Evolutionary conservation across 495 filamentous ascomycete genomes (phyloP).

Genomic region (Elaphomyces granulatus): DNA sequence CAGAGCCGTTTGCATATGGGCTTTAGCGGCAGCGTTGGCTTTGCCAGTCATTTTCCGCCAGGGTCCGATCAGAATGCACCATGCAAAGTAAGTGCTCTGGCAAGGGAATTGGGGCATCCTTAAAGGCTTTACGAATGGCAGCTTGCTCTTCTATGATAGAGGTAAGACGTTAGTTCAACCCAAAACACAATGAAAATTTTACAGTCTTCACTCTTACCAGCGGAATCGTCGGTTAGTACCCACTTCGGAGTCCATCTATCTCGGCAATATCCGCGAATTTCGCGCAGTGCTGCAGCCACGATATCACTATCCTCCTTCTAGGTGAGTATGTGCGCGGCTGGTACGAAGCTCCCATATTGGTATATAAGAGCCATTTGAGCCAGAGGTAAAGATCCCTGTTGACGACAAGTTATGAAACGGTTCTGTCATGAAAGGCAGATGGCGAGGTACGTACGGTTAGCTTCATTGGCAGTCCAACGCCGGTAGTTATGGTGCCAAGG

Average conservation of each 20-base stretch:
- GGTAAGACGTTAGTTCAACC: neutral
- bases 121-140: neutral
- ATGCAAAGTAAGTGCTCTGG: neutral
- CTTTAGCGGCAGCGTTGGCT: neutral
- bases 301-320: no score
- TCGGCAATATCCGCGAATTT: no score
- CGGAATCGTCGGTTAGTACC: neutral
- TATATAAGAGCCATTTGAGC: no score
- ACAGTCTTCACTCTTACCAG: neutral
- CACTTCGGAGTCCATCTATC: neutral
- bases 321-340: no score
- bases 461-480: constrained; percentile 18
- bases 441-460: constrained; percentile 16
- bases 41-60: neutral
- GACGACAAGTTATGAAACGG: no score
- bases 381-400: no score
- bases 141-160: neutral
- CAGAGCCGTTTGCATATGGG: neutral
- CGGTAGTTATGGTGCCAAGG: constrained; percentile 20
- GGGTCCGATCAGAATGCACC: neutral
- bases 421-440: no score
- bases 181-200: neutral
- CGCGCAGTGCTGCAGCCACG: no score
- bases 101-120: neutral
- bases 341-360: no score